Conservation (phyloP, 257 asterid species). For the Fraxinus americana region DNA sequence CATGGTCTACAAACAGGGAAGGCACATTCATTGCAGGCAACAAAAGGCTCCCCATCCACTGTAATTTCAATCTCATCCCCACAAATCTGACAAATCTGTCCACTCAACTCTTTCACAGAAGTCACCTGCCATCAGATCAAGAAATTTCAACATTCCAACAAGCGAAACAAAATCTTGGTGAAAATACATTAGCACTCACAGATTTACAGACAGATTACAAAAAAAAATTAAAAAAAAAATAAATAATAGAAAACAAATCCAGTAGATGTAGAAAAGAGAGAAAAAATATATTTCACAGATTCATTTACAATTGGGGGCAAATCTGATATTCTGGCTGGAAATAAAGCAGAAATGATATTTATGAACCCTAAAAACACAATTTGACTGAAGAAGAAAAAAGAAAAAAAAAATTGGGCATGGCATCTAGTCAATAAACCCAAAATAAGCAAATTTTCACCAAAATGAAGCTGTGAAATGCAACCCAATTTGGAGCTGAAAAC, state of each 20-base stretch:
- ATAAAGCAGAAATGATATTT: constrained; percentile 21
- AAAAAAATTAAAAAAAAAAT: not conserved
- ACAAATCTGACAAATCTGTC: constrained; percentile 97
- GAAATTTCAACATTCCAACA: constrained; percentile 16
- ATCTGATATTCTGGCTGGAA: constrained; percentile 24
- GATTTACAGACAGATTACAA: not conserved
- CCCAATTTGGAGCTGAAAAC: constrained; percentile 15
- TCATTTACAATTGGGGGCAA: not conserved
- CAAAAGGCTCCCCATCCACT: not conserved
- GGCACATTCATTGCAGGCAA: not conserved
- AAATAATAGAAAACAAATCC: not conserved
- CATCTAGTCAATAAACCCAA: constrained; percentile 15
- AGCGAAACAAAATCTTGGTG: not conserved
- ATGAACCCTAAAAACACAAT: constrained; percentile 25
- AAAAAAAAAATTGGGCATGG: constrained; percentile 23
- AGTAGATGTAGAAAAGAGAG: not conserved
- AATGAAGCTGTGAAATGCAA: not conserved
- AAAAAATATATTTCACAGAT: not conserved
- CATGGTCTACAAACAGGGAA: constrained; percentile 65
- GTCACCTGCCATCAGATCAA: constrained; percentile 75
- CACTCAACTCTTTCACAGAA: constrained; percentile 86
- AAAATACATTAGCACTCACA: constrained; percentile 9
- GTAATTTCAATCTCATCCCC: constrained; percentile 61
- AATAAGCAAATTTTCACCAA: not conserved
- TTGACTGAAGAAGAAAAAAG: not conserved